Conservation (phyloP, 1,139 yeast genomes). For the Pichia sp. region DNA sequence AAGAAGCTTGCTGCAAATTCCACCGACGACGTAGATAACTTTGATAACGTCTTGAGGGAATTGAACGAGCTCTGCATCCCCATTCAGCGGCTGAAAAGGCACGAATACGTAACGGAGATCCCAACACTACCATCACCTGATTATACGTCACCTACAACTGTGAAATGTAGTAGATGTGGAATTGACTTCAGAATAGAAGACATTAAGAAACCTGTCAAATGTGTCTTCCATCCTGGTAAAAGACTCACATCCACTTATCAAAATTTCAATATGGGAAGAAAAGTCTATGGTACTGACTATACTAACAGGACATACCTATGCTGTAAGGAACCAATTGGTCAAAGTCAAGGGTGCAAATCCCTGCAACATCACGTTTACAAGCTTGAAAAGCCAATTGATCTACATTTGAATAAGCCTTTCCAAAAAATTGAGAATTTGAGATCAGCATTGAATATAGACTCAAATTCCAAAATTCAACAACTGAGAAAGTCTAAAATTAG, state of each 20-base stretch:
- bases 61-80: constrained; percentile 18
- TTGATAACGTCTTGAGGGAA: constrained; percentile 6
- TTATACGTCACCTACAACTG: constrained; percentile 8
- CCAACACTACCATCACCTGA: constrained; percentile 13
- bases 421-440: constrained; percentile 29
- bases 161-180: constrained; percentile 49
- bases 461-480: constrained; percentile 9
- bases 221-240: constrained; percentile 34
- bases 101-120: constrained; percentile 21
- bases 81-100: constrained; percentile 15
- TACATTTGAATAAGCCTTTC: constrained; percentile 54
- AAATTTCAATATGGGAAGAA: constrained; percentile 21
- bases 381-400: constrained; percentile 42
- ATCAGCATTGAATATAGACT: constrained; percentile 9
- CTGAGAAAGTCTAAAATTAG: constrained; percentile 24
- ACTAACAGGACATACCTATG: constrained; percentile 50
- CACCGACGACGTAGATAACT: background rate
- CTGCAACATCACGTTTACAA: constrained; percentile 66
- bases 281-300: constrained; percentile 28
- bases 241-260: constrained; percentile 32
- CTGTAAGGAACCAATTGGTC: constrained; percentile 56
- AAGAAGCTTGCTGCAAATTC: constrained; percentile 16
- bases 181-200: constrained; percentile 32
- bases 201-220: constrained; percentile 26
- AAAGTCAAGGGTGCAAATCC: constrained; percentile 49